Percentiles rank a stretch among this genome's conserved stretches.
These are phyloP conservation scores for Paraphoma sp. DNA, from an alignment of 2,329 filamentous ascomycete species.

Conservation along the genomic window DNA sequence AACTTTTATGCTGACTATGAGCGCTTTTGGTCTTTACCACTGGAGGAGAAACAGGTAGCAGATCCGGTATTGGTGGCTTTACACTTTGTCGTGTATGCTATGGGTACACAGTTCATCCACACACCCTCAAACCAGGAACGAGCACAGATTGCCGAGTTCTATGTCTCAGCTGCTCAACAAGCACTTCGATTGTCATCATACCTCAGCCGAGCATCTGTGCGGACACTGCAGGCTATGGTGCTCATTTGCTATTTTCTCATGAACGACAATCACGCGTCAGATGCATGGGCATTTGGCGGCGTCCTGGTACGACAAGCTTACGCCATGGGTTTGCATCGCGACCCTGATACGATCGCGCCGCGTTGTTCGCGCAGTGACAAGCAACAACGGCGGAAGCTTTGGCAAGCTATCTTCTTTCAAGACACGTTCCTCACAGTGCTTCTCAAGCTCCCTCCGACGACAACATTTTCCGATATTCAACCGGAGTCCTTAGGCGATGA, in stretches of 20 bases:
- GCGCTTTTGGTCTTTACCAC: slow-evolving; percentile 72
- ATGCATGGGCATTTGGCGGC: slow-evolving; percentile 83
- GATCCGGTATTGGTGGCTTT: slow-evolving; percentile 76
- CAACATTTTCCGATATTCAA: slow-evolving; percentile 79
- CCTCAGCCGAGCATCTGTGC: slow-evolving; percentile 74
- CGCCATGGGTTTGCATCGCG: slow-evolving; percentile 80
- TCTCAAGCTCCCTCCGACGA: slow-evolving; percentile 76
- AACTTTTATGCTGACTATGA: slow-evolving; percentile 81
- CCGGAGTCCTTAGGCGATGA: slow-evolving; percentile 77
- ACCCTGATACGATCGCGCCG: slow-evolving; percentile 75
- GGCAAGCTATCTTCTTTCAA: slow-evolving; percentile 81
- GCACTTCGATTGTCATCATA: slow-evolving; percentile 78
- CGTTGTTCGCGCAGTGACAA: slow-evolving; percentile 74
- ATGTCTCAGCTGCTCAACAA: slow-evolving; percentile 80
- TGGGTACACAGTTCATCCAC: slow-evolving; percentile 79
- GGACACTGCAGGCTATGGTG: slow-evolving; percentile 81
- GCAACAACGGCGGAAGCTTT: slow-evolving; percentile 78
- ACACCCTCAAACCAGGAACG: slow-evolving; percentile 64
- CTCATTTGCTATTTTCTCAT: slow-evolving; percentile 84
- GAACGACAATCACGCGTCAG: slow-evolving; percentile 83
- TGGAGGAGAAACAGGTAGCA: slow-evolving; percentile 63
- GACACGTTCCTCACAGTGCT: slow-evolving; percentile 83
- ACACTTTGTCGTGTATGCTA: slow-evolving; percentile 77
- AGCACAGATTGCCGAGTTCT: slow-evolving; percentile 81
- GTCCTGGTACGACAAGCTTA: slow-evolving; percentile 80